Evolutionary conservation across 192 early-diverging fungal species (phyloP).

Genomic region (Coemansia sp.): DNA sequence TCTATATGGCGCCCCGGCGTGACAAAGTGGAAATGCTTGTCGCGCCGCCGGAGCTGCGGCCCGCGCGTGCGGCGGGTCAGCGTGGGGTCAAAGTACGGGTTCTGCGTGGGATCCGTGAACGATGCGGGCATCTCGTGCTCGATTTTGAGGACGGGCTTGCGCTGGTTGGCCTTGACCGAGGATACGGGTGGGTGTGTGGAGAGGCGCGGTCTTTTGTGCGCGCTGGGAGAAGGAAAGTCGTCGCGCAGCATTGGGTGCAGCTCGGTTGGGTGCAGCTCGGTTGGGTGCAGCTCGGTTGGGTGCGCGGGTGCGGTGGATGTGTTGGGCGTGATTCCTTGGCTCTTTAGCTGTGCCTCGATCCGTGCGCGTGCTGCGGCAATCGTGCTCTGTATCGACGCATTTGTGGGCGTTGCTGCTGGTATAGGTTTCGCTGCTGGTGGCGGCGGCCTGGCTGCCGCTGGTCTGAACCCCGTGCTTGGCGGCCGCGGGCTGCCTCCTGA

Average conservation of each 20-base stretch:
- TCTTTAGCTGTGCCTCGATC: constrained; percentile 26
- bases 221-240: too few relatives aligned
- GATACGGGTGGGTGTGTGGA: constrained; percentile 54
- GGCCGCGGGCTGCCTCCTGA: background rate
- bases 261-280: constrained; percentile 14
- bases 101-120: constrained; percentile 70
- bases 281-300: constrained; percentile 32
- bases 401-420: background rate
- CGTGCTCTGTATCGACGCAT: constrained; percentile 19
- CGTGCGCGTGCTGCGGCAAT: constrained; percentile 41
- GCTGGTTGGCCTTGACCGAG: constrained; percentile 70
- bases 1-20: constrained; percentile 79
- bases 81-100: constrained; percentile 85
- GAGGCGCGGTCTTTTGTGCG: constrained; percentile 33
- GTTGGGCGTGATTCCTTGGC: constrained; percentile 7
- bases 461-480: background rate
- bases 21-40: constrained; percentile 71
- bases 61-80: constrained; percentile 45
- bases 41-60: constrained; percentile 46
- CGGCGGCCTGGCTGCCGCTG: background rate
- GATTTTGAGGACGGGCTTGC: constrained; percentile 52
- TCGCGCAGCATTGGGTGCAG: constrained; percentile 43
- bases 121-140: constrained; percentile 50
- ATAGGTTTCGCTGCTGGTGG: background rate
- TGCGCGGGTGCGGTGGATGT: constrained; percentile 4